Base-by-base conservation (phyloP, 2,329 filamentous ascomycete genomes). In the Calonectria naviculata region DNA sequence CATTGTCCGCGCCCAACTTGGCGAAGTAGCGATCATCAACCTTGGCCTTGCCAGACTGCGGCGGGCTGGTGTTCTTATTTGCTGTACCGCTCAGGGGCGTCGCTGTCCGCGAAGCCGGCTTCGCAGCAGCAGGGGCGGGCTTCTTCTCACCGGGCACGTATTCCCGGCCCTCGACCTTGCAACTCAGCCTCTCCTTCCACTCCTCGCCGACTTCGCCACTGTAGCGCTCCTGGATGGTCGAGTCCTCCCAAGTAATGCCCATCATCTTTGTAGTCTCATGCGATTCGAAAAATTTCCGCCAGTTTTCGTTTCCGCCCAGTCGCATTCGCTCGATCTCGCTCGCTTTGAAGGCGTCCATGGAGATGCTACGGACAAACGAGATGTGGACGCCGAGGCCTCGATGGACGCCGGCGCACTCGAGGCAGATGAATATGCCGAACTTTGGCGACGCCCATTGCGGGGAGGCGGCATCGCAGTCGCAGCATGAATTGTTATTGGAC, bases 361-460 rank as follows among this genome's bases (percentile, higher is more conserved):
- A 98, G 80, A 98, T 97, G 80, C 94, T 97, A 71, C 97, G 93
- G 74, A 99, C 95, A 85, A 99, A 99, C 82, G 95, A 98, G 83
- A 99, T 98, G 87, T 99, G 97, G 41, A 99, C 97, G 72, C 97
- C 97, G 34, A 99, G 91, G 4, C 95, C 95, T 74, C 97, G 93
- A 85, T 99, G 97, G 65, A 97, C 94, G 78, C 97, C 97, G 38
- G 95, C 96, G 87, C 97, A 99, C 74, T 93, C 94, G 64, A 99
- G 92, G 85, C 97, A 99, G 89, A 99, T 98, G 87, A 99, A 99
- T 83, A 98, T 94, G 81, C 96, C 96, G 82, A 99, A 97, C 85
- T 99, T 99, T 75, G 97, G 97, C 42, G 95, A 89, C 77, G 97
- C 96, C 97, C 97, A 99, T 93, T 99, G 97, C 73, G 97, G 97